phyloP scores from a whole-genome alignment of 1,284 basidiomycete species.

The Veloboletus limbatus region DNA sequence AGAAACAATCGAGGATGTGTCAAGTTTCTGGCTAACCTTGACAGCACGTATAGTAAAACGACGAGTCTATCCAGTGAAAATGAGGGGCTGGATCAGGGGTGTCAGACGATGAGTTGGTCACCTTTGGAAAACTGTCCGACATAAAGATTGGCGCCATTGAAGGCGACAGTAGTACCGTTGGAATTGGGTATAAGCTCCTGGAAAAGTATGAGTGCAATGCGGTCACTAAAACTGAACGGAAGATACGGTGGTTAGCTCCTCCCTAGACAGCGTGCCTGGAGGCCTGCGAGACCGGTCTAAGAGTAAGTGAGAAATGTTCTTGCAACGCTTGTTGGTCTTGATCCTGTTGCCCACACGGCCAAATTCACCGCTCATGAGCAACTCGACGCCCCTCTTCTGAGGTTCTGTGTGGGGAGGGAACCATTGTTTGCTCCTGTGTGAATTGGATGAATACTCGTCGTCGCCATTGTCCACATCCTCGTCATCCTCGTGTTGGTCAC shows the following conservation, averaged over 20 bases:
- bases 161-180: conserved; percentile 83
- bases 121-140: conserved; percentile 89
- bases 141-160: conserved; percentile 82
- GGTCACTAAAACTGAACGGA: not conserved
- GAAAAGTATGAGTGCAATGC: conserved; percentile 3
- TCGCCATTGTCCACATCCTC: conserved; percentile 41
- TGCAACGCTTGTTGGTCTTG: conserved; percentile 34
- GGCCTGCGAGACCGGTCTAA: conserved; percentile 40
- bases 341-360: conserved; percentile 61
- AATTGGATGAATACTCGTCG: conserved; percentile 30
- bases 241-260: conserved; percentile 54
- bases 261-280: conserved; percentile 43
- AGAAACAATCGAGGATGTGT: not conserved
- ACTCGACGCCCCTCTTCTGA: conserved; percentile 63
- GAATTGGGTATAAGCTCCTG: conserved; percentile 84
- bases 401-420: conserved; percentile 59
- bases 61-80: conserved; percentile 51
- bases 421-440: conserved; percentile 36
- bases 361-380: conserved; percentile 84
- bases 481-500: conserved; percentile 34
- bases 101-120: conserved; percentile 34
- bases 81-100: conserved; percentile 4
- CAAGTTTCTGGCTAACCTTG: conserved; percentile 53
- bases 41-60: conserved; percentile 79
- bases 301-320: conserved; percentile 50